A percentile compares a stretch with the other conserved stretches of the same genome.
Conservation (phyloP, 2,329 filamentous ascomycete species). For the Aureobasidium sp. region DNA sequence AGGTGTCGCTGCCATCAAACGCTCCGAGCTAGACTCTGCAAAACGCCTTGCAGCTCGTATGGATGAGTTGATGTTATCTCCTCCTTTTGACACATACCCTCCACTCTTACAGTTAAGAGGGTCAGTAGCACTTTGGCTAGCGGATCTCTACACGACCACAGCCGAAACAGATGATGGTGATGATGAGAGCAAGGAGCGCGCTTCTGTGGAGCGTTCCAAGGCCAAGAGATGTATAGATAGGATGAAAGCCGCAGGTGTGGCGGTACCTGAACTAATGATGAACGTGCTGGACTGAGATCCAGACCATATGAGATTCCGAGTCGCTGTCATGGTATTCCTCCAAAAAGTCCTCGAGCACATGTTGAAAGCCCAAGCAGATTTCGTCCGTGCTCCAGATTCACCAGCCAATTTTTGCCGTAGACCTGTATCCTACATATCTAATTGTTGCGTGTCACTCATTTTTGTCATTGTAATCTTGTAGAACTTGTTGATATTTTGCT, state of each 20-base stretch:
- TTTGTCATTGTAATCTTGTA: background rate
- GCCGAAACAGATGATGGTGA: background rate
- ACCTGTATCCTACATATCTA: background rate
- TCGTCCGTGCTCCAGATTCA: background rate
- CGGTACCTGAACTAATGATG: background rate
- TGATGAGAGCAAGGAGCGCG: background rate
- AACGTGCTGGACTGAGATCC: background rate
- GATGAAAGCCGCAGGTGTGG: background rate
- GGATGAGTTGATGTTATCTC: conserved; percentile 60
- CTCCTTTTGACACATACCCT: conserved; percentile 60
- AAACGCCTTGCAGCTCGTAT: conserved; percentile 58
- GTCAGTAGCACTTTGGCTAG: conserved; percentile 67
- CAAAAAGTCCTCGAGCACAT: background rate
- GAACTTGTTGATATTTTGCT: background rate
- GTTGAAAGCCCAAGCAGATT: background rate
- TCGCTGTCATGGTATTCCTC: background rate
- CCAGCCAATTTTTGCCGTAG: conserved; percentile 3
- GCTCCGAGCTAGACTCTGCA: conserved; percentile 48
- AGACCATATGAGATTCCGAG: background rate
- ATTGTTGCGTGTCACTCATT: background rate
- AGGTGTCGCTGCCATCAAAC: conserved; percentile 10
- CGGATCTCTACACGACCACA: conserved; percentile 47
- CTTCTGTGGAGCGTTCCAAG: background rate
- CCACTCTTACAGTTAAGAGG: conserved; percentile 63
- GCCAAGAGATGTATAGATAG: background rate